Evolutionary conservation across 1,284 basidiomycete genomes (phyloP), one percentile per base, ranked within the genome.

Genomic region (Cutaneotrichosporon sp.): DNA sequence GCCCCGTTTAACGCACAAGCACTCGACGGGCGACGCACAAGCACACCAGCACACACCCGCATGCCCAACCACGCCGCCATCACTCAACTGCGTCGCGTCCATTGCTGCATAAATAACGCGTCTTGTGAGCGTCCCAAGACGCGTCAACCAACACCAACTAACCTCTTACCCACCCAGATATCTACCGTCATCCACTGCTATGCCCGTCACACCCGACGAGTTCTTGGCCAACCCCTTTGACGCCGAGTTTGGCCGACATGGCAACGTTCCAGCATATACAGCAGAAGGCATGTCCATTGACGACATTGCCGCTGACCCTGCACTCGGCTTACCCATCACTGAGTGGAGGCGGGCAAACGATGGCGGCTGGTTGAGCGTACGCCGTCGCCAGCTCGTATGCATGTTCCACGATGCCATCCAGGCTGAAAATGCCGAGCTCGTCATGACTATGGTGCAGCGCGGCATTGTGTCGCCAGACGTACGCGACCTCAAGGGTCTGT

Each of bases 391-490:
- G 12, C 22, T 54, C 34, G 14, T 49, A 8, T 10, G 3, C n/a
- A 12, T 23, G 30, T 45, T 54, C 36, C 48, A 46, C 26, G 9
- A 7, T 0, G 38, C 42, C 17, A 17, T 46, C n/a, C 3, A 4
- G 1, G 20, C n/a, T 8, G 33, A 46, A 14, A 36, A 50, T 15
- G 14, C 26, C 10, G 48, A 46, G 17, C 20, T 46, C 2, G 37
- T 54, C n/a, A n/a, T 23, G 4, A 8, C 35, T 8, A 46, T 54
- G 43, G 44, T 54, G 17, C 10, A n/a, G 21, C n/a, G 42, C n/a
- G 55, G 44, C 8, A 4, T 56, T 14, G 55, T 56, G 14, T 39
- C 40, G 13, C 55, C 55, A 9, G 45, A 56, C 36, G 51, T 49
- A 3, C 17, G 21, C 9, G 7, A n/a, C 2, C 2, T 2, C 3